Conservation (phyloP, 2,329 filamentous ascomycete species). For the Monosporascus ibericus region DNA sequence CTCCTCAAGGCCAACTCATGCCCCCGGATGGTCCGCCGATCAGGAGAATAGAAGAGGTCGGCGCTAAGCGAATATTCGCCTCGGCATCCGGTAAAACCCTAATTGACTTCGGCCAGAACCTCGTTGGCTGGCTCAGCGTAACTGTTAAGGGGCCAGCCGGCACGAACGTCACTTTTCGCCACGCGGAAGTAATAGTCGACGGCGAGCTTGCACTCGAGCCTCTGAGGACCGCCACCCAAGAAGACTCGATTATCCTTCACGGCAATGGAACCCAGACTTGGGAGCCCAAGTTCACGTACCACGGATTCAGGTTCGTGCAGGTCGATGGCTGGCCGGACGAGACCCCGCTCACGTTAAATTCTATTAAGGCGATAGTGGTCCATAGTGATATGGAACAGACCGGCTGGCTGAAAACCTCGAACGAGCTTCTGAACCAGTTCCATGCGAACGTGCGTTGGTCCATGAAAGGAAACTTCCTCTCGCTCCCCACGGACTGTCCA, state of each 20-base stretch:
- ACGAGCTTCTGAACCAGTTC: constrained; percentile 45
- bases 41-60: constrained; percentile 19
- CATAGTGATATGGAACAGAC: constrained; percentile 47
- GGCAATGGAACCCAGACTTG: constrained; percentile 48
- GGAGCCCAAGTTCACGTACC: constrained; percentile 43
- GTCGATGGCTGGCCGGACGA: constrained; percentile 33
- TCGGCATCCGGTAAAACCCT: constrained; percentile 38
- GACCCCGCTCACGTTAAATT: constrained; percentile 17
- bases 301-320: constrained; percentile 45
- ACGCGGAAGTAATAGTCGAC: constrained; percentile 50
- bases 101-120: constrained; percentile 44
- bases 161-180: constrained; percentile 37
- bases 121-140: constrained; percentile 34
- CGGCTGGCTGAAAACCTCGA: constrained; percentile 46
- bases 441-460: constrained; percentile 50
- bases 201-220: constrained; percentile 32
- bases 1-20: constrained; percentile 17
- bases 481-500: constrained; percentile 45
- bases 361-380: constrained; percentile 34
- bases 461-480: constrained; percentile 54
- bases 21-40: constrained; percentile 28
- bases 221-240: constrained; percentile 17
- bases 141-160: constrained; percentile 26
- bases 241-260: constrained; percentile 15
- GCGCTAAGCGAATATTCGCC: constrained; percentile 19